Evolutionary conservation across 306 rosid genomes (phyloP), one percentile per base, ranked within the genome.

Genomic region (Vigna unguiculata): DNA sequence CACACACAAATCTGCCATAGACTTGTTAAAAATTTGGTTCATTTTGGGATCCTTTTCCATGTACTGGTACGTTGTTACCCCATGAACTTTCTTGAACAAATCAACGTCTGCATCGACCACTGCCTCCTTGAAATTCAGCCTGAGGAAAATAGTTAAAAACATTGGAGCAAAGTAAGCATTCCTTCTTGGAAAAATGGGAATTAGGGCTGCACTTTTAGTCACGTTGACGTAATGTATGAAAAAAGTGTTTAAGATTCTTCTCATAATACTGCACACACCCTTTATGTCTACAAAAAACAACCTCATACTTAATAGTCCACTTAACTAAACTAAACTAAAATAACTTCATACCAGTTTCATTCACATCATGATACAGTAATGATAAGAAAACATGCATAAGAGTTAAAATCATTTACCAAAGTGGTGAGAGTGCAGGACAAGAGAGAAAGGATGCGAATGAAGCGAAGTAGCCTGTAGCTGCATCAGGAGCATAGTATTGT

Each of bases 71-170:
- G 10, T 51, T 1, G 82, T 48, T 11, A 71, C 43, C n/a, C 84
- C 84, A 51, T 80, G 80, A 8, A 59, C 0, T 5, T 71, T 84
- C 68, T 66, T 77, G 22, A 80, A 80, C 21, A 84, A 43, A 48
- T 80, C 83, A 19, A 48, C 17, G 14, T 77, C 77, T 28, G 28
- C 55, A n/a, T 66, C 80, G 30, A 80, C 52, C 48, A 76, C 57
- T 16, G 65, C 84, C 25, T 80, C 85, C 66, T 84, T 84, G 40
- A 84, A 72, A 16, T 76, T 72, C 67, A 58, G 0, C 84, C 87
- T 83, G 15, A 28, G 30, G 30, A 1, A 54, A 65, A 46, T 9
- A 57, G 36, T 21, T 55, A 17, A 51, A 0, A 25, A 15, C 40
- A 15, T 14, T 59, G 41, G 12, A 28, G 20, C 36, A 54, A 20